phyloP scores from a whole-genome alignment of 805 yeast species.

The Pichia kluyveri region DNA sequence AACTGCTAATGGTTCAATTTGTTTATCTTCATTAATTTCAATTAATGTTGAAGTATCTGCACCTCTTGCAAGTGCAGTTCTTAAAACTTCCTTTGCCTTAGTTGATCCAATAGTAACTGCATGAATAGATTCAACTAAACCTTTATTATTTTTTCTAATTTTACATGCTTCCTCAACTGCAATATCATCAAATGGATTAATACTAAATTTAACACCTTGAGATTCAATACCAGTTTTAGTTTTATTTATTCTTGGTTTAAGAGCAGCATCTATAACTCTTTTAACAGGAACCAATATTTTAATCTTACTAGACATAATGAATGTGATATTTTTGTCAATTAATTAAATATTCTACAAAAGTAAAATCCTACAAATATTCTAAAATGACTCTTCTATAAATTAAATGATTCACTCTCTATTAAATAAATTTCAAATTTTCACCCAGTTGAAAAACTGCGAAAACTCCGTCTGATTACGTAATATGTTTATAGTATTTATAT shows the following conservation, averaged over 20 bases:
- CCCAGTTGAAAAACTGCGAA: no score
- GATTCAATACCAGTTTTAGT: slow-evolving; percentile 78
- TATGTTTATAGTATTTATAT: background rate
- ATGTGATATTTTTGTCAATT: background rate
- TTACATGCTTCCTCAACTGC: slow-evolving; percentile 91
- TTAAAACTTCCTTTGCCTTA: slow-evolving; percentile 79
- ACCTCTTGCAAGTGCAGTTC: slow-evolving; percentile 92
- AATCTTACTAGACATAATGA: slow-evolving; percentile 37
- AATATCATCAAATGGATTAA: slow-evolving; percentile 96
- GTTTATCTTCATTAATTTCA: slow-evolving; percentile 53
- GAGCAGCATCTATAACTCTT: slow-evolving; percentile 88
- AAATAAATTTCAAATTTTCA: no score
- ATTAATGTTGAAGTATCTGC: slow-evolving; percentile 79
- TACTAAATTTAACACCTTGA: slow-evolving; percentile 82
- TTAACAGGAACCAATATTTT: slow-evolving; percentile 88
- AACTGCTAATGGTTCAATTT: slow-evolving; percentile 77
- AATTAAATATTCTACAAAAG: background rate
- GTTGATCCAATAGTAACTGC: slow-evolving; percentile 87
- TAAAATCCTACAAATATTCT: no score
- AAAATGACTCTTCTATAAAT: no score
- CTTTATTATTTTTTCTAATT: slow-evolving; percentile 58
- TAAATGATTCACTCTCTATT: no score
- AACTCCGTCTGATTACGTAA: background rate
- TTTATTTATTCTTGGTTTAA: slow-evolving; percentile 87
- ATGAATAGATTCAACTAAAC: slow-evolving; percentile 69